These are phyloP conservation scores for Grigorovia humatica DNA, from an alignment of 805 yeast genomes.

Conservation along the genomic window DNA sequence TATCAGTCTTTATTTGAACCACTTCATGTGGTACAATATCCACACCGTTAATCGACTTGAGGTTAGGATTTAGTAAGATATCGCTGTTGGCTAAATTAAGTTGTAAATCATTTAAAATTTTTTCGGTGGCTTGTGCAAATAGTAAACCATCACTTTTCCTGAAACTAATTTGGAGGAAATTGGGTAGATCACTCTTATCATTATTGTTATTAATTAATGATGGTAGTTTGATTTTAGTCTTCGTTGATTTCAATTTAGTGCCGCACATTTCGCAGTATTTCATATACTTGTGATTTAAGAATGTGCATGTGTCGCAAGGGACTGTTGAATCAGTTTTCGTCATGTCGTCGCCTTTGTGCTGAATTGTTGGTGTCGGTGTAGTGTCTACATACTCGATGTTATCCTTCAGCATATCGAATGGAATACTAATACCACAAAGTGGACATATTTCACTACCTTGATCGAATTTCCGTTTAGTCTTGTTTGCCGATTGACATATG, in stretches of 20 bases:
- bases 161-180: slow-evolving; percentile 58
- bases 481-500: slow-evolving; percentile 42
- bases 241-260: slow-evolving; percentile 32
- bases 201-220: not conserved
- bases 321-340: slow-evolving; percentile 4
- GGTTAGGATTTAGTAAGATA: slow-evolving; percentile 20
- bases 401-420: slow-evolving; percentile 27
- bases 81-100: not conserved
- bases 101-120: slow-evolving; percentile 35
- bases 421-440: slow-evolving; percentile 52
- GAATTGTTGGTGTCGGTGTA: not conserved
- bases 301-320: slow-evolving; percentile 56
- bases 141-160: slow-evolving; percentile 54
- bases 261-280: slow-evolving; percentile 84
- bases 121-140: slow-evolving; percentile 39
- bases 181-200: not conserved
- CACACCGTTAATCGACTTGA: slow-evolving; percentile 28
- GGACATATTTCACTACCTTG: slow-evolving; percentile 29
- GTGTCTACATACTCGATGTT: slow-evolving; percentile 16
- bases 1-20: slow-evolving; percentile 5
- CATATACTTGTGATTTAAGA: slow-evolving; percentile 72
- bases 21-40: slow-evolving; percentile 7
- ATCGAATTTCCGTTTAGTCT: slow-evolving; percentile 2
- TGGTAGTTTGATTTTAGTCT: not conserved
- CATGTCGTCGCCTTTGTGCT: too few species aligned